These are phyloP conservation scores for Ambrosia artemisiifolia DNA, from an alignment of 129 eudicot genomes.

Conservation along the genomic window DNA sequence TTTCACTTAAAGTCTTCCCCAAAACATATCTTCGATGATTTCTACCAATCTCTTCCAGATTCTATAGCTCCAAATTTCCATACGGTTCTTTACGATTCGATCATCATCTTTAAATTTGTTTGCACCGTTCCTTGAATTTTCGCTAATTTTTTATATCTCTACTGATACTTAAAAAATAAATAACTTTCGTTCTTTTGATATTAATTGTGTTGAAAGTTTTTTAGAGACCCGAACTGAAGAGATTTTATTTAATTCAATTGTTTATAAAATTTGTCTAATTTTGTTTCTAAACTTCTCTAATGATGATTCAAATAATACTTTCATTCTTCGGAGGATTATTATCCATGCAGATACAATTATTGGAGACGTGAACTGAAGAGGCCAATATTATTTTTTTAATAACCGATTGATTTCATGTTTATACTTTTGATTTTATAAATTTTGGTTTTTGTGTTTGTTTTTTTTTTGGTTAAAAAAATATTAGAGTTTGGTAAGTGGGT, in stretches of 20 bases:
- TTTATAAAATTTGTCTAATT: background rate
- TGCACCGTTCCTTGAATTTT: background rate
- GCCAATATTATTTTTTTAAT: background rate
- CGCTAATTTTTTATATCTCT: background rate
- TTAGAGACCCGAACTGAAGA: slow-evolving; percentile 42
- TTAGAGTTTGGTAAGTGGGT: no score
- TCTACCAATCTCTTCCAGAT: no score
- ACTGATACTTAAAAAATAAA: slow-evolving; percentile 19
- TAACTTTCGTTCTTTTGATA: slow-evolving; percentile 36
- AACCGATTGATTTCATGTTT: background rate
- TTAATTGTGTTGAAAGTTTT: slow-evolving; percentile 15
- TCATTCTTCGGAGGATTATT: slow-evolving; percentile 31
- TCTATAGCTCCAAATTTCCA: background rate
- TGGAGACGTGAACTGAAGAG: slow-evolving; percentile 46
- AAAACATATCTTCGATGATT: no score
- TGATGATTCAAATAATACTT: slow-evolving; percentile 31
- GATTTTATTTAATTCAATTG: background rate
- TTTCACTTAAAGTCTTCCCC: no score
- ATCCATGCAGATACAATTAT: slow-evolving; percentile 40
- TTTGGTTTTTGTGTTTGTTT: no score
- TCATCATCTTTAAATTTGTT: background rate
- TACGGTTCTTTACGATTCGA: background rate
- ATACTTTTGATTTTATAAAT: no score
- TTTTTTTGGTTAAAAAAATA: no score
- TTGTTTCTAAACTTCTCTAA: slow-evolving; percentile 1